Base-by-base conservation (phyloP, 2,329 filamentous ascomycete genomes). In the Apiospora marii region DNA sequence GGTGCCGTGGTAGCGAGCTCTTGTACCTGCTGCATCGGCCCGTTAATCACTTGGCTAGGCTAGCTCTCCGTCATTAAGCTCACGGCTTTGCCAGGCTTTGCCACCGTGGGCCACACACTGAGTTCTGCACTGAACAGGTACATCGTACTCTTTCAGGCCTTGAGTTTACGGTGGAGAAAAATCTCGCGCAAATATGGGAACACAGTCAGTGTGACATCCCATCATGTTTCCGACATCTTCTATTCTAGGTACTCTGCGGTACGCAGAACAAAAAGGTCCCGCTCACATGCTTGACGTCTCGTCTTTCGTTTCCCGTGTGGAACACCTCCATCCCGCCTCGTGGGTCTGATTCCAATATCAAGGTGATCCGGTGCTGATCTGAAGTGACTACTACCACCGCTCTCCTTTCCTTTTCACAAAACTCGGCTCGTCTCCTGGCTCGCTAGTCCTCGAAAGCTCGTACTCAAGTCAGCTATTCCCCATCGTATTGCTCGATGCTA, bases 201-300 rank as follows among this genome's bases (percentile, higher is more conserved):
- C 67, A 37, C 34, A 46, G 48, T 64, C 58, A 64, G 58, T 41
- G 67, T 69, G 44, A 69, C 67, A 49, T 69, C 44, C 30, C 44
- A 69, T 30, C 48, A 46, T 69, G 67, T 69, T 69, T 69, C 67
- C 44, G 67, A 49, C 44, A 48, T 49, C 48, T 69, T 69, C 67
- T 69, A 69, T 69, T 69, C 67, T 69, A 69, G 67, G 67, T 69
- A 69, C 34, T 49, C 24, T 49, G 67, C 44, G 67, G 44, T 48
- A 46, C 67, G 44, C 37, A 49, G 67, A 24, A 16, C 14, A 37
- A 24, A 27, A 27, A 68, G 44, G 44, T 69, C 44, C 34, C 44
- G 27, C 44, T 69, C 44, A 46, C 67, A 46, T 69, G 48, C 67
- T 24, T 49, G 44, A 64, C 58, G 58, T 64, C 58, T 64, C 58